Percentiles rank a stretch among this genome's conserved stretches.
Conservation (phyloP, 2,329 filamentous ascomycete species). For the Blumeria graminis region DNA sequence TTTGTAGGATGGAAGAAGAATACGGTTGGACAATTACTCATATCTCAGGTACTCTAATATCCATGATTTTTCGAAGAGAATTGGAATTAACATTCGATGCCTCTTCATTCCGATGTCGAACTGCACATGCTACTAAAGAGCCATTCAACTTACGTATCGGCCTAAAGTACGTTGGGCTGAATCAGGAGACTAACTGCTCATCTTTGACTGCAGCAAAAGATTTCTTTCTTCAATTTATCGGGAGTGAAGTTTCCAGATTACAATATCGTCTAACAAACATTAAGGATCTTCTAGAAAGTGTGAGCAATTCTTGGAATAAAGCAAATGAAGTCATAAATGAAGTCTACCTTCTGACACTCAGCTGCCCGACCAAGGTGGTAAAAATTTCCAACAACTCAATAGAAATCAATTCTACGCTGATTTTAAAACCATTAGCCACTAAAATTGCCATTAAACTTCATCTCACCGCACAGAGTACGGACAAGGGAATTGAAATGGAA, state of each 20-base stretch:
- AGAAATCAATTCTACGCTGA: conserved; percentile 32
- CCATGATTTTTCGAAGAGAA: conserved; percentile 48
- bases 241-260: conserved; percentile 39
- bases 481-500: conserved; percentile 27
- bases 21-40: conserved; percentile 51
- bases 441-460: conserved; percentile 40
- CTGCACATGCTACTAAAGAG: conserved; percentile 1
- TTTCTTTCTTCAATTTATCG: conserved; percentile 52
- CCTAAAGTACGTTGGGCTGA: conserved; percentile 42
- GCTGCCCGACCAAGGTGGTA: conserved; percentile 37
- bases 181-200: conserved; percentile 25
- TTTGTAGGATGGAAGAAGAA: conserved; percentile 37
- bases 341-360: conserved; percentile 34
- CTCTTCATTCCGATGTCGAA: conserved; percentile 24
- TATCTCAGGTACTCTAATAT: conserved; percentile 35
- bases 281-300: conserved; percentile 30
- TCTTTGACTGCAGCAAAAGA: conserved; percentile 41
- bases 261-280: conserved; percentile 32
- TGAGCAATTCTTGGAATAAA: conserved; percentile 41
- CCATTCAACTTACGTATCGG: conserved; percentile 32
- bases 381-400: conserved; percentile 42
- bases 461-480: conserved; percentile 23
- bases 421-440: conserved; percentile 40
- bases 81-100: conserved; percentile 52
- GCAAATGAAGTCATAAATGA: conserved; percentile 34